Base-by-base conservation (phyloP, 1,284 basidiomycete species). In the Ceratobasidium theobromae region DNA sequence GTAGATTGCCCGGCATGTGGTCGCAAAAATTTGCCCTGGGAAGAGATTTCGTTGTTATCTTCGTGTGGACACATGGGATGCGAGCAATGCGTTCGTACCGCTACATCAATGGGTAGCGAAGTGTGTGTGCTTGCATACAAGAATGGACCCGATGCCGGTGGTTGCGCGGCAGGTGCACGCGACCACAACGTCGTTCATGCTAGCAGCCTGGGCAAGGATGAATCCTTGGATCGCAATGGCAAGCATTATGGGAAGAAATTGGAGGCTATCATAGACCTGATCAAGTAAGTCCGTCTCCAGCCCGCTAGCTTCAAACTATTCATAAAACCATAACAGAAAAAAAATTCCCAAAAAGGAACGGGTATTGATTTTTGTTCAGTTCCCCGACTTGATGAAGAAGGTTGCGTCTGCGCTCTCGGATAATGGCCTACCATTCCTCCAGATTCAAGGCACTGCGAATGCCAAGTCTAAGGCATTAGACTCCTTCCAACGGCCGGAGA, bases 31-130 rank as follows among this genome's bases (percentile, higher is more conserved):
- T 76, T 86, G n/a, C 81, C 86, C 1, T 79, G 87, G 68, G 78
- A 82, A 11, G 88, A 93, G 60, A 83, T 93, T 70, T 87, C 91
- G 9, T 87, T 96, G 1, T 80, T 95, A 25, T 95, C 93, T 1
- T 93, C 91, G 28, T 97, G 93, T 72, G 93, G 93, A 5, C 93
- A 97, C 74, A 86, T 85, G 71, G 91, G 93, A 2, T 95, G 92
- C 72, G 76, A 84, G 71, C 76, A 79, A 1, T 94, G 92, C 72
- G 89, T 96, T 69, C 81, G 79, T 64, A 77, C 79, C 32, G 86
- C 84, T 54, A 92, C 91, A 4, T 84, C 87, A 67, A 35, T 62
- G 23, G 58, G 58, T 16, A 82, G 81, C 64, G 93, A 95, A 74
- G 87, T 89, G 71, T 95, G 93, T 72, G 87, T 94, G 12, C 86